These are phyloP conservation scores for Aureobasidium musti DNA, from an alignment of 2,329 filamentous ascomycete genomes.

Conservation along the genomic window DNA sequence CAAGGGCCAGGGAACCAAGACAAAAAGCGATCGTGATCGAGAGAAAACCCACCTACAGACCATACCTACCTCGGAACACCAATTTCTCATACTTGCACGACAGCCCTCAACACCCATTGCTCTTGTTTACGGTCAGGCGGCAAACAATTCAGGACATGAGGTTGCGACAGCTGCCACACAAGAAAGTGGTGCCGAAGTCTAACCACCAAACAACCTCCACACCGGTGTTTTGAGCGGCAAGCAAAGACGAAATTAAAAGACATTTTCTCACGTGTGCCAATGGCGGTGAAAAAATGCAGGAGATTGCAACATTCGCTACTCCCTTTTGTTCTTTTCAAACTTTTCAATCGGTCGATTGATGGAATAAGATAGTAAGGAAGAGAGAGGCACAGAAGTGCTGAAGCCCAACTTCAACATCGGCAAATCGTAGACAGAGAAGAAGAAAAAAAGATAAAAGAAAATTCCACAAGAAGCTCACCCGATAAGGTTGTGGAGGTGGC, in stretches of 20 bases:
- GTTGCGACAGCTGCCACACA: background rate
- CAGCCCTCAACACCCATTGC: too few relatives aligned
- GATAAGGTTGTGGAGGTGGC: constrained; percentile 23
- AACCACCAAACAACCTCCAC: background rate
- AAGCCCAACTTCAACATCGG: background rate
- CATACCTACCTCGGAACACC: too few relatives aligned
- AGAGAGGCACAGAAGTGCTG: background rate
- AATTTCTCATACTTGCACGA: too few relatives aligned
- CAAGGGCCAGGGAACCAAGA: too few relatives aligned
- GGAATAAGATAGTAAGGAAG: background rate
- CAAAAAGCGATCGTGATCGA: too few relatives aligned
- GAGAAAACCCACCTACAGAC: too few relatives aligned
- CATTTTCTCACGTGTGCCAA: background rate
- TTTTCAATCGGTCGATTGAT: background rate
- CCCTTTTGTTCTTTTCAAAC: background rate
- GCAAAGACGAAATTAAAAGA: background rate
- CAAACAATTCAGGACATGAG: background rate
- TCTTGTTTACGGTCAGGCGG: too few relatives aligned
- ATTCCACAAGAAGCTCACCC: background rate
- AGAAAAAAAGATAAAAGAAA: background rate
- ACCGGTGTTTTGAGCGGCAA: background rate
- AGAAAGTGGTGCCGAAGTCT: background rate
- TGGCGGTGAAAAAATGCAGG: background rate
- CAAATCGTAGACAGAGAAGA: background rate
- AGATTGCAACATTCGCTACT: background rate